Base-by-base conservation (phyloP, 768 basidiomycete species). In the Suillus clintonianus region DNA sequence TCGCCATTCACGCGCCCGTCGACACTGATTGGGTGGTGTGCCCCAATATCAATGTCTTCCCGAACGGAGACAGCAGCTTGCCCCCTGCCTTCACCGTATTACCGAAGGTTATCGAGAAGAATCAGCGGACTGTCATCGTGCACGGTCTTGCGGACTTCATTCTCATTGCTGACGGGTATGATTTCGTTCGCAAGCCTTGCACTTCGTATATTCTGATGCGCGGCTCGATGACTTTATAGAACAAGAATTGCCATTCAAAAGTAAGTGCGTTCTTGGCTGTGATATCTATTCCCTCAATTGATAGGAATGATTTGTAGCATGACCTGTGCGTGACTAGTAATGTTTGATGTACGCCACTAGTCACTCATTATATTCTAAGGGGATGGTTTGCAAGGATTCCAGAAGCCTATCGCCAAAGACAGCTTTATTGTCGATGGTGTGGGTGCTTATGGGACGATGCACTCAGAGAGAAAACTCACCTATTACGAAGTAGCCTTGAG, bases 71-170 rank as follows among this genome's bases (percentile, higher is more conserved):
- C 70, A 70, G 62, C 14, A 90, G 89, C 63, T 75, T 83, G 5
- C 89, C 89, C 0, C 81, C 89, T 8, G 82, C 84, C 0, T 80
- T 91, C 59, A 85, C 80, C 8, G 89, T 91, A 1, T 79, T 92
- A 4, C 89, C 91, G 8, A 87, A 79, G 64, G 89, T 90, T 58
- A 92, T 93, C 60, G 89, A 90, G 75, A 91, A 90, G 80, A 91
- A 80, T 72, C 77, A 84, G 59, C 80, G 89, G 59, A 83, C 80
- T 3, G 88, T 91, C 14, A 87, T 92, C 62, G 81, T 86, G 6
- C 90, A 93, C 59, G 91, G 91, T 0, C 78, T 91, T 57, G 88
- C 85, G 0, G 91, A 93, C 73, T 92, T 85, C 68, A 81, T 89
- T 62, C 77, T 90, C 39, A 90, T 92, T 57, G 85, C 90, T 10